Evolutionary conservation across 345 rosid genomes (phyloP).

Genomic region (Euphorbia pulcherrima): DNA sequence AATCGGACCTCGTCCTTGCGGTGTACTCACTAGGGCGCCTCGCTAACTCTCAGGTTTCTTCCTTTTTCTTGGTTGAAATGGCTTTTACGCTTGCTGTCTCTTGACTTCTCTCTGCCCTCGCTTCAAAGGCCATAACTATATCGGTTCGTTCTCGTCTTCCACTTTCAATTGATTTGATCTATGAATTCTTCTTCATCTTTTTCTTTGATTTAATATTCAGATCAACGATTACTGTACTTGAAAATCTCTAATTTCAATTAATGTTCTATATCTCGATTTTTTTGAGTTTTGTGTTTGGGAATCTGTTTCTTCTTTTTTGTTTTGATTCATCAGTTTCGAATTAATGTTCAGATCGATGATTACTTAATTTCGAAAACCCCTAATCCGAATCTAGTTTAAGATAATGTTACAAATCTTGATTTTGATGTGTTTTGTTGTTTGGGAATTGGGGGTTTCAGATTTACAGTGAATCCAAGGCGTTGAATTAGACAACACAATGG

Average conservation of each 20-base stretch:
- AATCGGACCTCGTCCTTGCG: too few species aligned
- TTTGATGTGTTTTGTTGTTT: too few species aligned
- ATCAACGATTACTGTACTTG: too few species aligned
- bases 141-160: slow-evolving; percentile 43
- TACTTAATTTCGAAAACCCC: too few species aligned
- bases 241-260: neutral
- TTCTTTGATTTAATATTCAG: neutral
- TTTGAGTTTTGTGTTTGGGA: neutral
- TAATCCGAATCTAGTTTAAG: too few species aligned
- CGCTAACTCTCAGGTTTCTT: too few species aligned
- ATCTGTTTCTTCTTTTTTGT: too few species aligned
- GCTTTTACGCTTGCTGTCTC: slow-evolving; percentile 87
- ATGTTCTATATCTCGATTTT: neutral
- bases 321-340: too few species aligned
- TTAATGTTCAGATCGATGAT: too few species aligned
- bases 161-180: neutral
- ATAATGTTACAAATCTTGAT: too few species aligned
- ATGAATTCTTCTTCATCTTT: neutral
- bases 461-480: slow-evolving; percentile 84
- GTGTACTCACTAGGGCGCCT: too few species aligned
- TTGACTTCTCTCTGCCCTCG: slow-evolving; percentile 82
- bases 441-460: slow-evolving; percentile 48
- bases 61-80: too few species aligned
- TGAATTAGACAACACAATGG: slow-evolving; percentile 94
- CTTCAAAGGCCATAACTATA: slow-evolving; percentile 73